phyloP scores from a whole-genome alignment of 805 yeast genomes.

The Sugiyamaella smithiae region DNA sequence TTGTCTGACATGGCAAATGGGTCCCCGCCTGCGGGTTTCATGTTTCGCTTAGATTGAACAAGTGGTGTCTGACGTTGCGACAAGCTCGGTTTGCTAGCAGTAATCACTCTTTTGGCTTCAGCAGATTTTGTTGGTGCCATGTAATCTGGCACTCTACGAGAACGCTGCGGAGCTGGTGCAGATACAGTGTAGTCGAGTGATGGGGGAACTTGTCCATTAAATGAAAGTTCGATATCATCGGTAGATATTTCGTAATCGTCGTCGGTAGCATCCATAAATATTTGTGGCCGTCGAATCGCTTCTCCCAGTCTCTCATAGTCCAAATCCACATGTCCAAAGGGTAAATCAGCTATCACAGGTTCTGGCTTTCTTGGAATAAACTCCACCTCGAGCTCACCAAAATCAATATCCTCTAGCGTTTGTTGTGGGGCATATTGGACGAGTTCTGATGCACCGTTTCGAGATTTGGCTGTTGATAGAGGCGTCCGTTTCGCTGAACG shows the following conservation, averaged over 20 bases:
- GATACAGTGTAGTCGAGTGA: no score
- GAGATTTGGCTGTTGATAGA: conserved; percentile 5
- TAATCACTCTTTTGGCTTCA: conserved; percentile 14
- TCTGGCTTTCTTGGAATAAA: conserved; percentile 16
- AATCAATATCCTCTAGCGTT: conserved; percentile 6
- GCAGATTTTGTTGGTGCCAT: conserved; percentile 24
- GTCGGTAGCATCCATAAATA: conserved; percentile 8
- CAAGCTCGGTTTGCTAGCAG: background rate
- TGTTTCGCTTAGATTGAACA: background rate
- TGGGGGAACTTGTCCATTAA: no score
- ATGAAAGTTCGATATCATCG: background rate
- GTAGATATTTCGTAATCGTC: background rate
- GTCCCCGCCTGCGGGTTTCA: conserved; percentile 1
- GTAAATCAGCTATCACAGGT: conserved; percentile 18
- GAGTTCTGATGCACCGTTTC: background rate
- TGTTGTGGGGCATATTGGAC: background rate
- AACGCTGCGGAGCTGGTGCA: background rate
- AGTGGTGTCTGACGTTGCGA: background rate
- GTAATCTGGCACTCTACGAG: conserved; percentile 12
- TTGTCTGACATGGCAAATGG: background rate
- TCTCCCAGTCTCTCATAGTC: conserved; percentile 16
- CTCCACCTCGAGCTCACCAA: conserved; percentile 19
- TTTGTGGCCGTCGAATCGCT: background rate
- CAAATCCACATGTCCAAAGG: conserved; percentile 21
- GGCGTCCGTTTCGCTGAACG: conserved; percentile 12